Evolutionary conservation across 2,329 filamentous ascomycete species (phyloP), one percentile per base, ranked within the genome.

Genomic region (Didymella arachidicola): DNA sequence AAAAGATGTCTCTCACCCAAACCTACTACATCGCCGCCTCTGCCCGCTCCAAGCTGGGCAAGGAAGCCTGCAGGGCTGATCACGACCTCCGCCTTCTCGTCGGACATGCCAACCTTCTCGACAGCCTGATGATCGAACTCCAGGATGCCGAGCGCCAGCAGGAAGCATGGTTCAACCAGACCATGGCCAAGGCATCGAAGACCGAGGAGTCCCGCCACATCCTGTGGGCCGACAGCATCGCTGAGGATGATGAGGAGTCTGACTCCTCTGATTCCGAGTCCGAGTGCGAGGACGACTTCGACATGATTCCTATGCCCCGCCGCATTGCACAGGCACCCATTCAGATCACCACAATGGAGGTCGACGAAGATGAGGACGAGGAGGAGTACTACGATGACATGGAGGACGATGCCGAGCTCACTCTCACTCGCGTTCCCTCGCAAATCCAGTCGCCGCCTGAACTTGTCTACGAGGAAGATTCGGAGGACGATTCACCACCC

Each of bases 21-120:
- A 98, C 94, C 62, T 99, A 98, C 89, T 97, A 92, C 83, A 90
- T 98, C 72, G 95, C 95, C 77, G 93, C 97, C 85, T 94, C 93
- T 80, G 95, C 95, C 77, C 89, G 95, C 79, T 90, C 89, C 72
- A 99, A 99, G 92, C 93, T 99, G 75, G 93, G 93, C 67, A 87
- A 86, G 65, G 94, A 98, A 83, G 95, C 95, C 82, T 87, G 89
- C 79, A 89, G 90, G 73, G 84, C 92, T 72, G 94, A 98, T 77
- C 95, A 98, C 85, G 89, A 98, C 83, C 91, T 99, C 64, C 89
- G 94, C 76, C 87, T 96, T 44, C 90, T 99, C 61, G 95, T 99
- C 71, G 95, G 94, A 73, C 95, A 99, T 81, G 95, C 95, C 83
- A 99, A 98, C 85, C 89, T 98, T 46, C 91, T 99, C 78, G 95